These are phyloP conservation scores for Solanum rostratum DNA, from an alignment of 257 asterid genomes.

Conservation along the genomic window DNA sequence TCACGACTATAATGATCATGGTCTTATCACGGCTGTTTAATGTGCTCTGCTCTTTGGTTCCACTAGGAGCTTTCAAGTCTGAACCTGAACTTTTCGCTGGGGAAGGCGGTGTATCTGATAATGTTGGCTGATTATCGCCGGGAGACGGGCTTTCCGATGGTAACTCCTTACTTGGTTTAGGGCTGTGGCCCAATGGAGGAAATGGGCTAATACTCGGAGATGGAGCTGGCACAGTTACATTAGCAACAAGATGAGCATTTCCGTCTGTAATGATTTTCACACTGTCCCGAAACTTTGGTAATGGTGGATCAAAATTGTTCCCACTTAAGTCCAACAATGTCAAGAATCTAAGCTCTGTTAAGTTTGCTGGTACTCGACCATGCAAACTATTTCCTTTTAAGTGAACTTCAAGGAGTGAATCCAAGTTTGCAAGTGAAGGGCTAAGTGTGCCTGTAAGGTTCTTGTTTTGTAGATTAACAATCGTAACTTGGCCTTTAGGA, in stretches of 20 bases:
- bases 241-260: constrained; percentile 19
- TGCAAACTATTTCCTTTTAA: constrained; percentile 52
- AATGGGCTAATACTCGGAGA: constrained; percentile 10
- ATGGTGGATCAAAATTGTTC: constrained; percentile 47
- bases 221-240: not conserved
- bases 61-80: not conserved
- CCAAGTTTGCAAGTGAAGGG: constrained; percentile 46
- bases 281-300: constrained; percentile 40
- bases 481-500: constrained; percentile 30
- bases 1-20: constrained; percentile 5
- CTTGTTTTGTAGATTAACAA: constrained; percentile 49
- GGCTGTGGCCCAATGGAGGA: constrained; percentile 6
- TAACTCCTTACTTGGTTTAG: not conserved
- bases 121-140: constrained; percentile 3
- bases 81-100: not conserved
- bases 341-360: constrained; percentile 36
- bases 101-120: constrained; percentile 7
- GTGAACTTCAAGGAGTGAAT: constrained; percentile 52
- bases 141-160: not conserved
- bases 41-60: not conserved
- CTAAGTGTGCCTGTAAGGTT: constrained; percentile 66
- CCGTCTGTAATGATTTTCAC: constrained; percentile 39
- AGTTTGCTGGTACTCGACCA: constrained; percentile 42
- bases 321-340: constrained; percentile 52
- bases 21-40: constrained; percentile 3